Evolutionary conservation across 805 yeast genomes (phyloP).

Genomic region (Sungouiozyma ichnusensis): DNA sequence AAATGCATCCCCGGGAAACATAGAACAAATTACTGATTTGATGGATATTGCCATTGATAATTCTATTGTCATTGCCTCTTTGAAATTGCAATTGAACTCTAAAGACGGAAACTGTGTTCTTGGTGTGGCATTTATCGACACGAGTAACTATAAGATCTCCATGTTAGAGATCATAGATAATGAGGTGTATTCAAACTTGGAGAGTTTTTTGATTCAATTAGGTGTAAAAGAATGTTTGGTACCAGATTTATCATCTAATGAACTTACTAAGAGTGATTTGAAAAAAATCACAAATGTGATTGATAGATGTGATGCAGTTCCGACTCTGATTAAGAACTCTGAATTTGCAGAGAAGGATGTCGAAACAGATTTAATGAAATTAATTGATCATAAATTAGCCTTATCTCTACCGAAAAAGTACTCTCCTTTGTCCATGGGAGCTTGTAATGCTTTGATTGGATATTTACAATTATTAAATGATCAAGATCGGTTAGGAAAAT

Average conservation of each 20-base stretch:
- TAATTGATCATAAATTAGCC: conserved; percentile 43
- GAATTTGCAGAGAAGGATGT: conserved; percentile 58
- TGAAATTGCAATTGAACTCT: conserved; percentile 27
- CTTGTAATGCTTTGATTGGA: conserved; percentile 45
- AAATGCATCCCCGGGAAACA: conserved; percentile 84
- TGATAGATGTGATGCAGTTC: conserved; percentile 67
- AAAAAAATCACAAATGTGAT: conserved; percentile 60
- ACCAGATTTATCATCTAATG: conserved; percentile 29
- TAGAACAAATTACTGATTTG: conserved; percentile 66
- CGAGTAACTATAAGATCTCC: conserved; percentile 55
- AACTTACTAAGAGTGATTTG: conserved; percentile 31
- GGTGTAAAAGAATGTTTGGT: conserved; percentile 81
- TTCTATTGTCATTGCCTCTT: conserved; percentile 43
- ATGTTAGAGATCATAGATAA: conserved; percentile 76
- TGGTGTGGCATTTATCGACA: conserved; percentile 75
- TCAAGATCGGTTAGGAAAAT: conserved; percentile 43
- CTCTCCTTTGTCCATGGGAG: conserved; percentile 20
- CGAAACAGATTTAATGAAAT: conserved; percentile 66
- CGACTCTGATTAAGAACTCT: conserved; percentile 46
- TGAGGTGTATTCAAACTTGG: conserved; percentile 78
- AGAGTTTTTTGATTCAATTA: conserved; percentile 74
- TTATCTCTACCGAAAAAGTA: conserved; percentile 22
- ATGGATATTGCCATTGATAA: conserved; percentile 38
- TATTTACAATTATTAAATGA: conserved; percentile 59
- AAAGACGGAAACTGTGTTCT: conserved; percentile 36